phyloP scores from a whole-genome alignment of 2,329 filamentous ascomycete species.

The Seiridium unicorne region DNA sequence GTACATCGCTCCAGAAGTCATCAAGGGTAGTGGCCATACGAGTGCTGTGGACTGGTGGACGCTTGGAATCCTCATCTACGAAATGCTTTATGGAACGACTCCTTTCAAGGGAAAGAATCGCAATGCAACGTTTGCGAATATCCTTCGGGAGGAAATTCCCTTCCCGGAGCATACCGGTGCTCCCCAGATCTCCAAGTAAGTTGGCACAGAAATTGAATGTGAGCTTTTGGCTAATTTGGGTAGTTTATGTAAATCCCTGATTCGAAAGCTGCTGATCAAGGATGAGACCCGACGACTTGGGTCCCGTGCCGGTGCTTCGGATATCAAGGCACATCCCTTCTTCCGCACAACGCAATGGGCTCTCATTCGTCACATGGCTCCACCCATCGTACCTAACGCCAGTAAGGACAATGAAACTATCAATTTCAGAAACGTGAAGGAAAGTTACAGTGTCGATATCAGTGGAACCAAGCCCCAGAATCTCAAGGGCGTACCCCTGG shows the following conservation, averaged over 20 bases:
- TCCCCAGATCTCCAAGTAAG: constrained; percentile 90
- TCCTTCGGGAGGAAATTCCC: constrained; percentile 89
- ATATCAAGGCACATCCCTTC: constrained; percentile 95
- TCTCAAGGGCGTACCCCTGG: constrained; percentile 78
- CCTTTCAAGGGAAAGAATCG: constrained; percentile 99
- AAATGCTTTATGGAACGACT: constrained; percentile 98
- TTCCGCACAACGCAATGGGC: constrained; percentile 97
- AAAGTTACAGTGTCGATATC: constrained; percentile 92
- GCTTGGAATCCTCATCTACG: constrained; percentile 92
- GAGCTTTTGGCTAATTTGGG: constrained; percentile 12
- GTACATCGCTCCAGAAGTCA: constrained; percentile 98
- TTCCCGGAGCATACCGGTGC: constrained; percentile 87
- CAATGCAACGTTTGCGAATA: constrained; percentile 97
- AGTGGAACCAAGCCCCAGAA: constrained; percentile 54
- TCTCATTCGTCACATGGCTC: constrained; percentile 94
- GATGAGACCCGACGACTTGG: constrained; percentile 92
- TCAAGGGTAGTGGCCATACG: constrained; percentile 97
- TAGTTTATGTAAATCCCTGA: constrained; percentile 93
- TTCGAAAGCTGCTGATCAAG: constrained; percentile 96
- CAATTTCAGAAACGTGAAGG: constrained; percentile 98
- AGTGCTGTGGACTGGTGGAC: constrained; percentile 99
- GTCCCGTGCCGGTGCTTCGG: constrained; percentile 90
- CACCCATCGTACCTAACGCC: constrained; percentile 91
- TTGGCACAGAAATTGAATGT: constrained; percentile 15
- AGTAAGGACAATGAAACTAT: constrained; percentile 89